These are phyloP conservation scores for Cutaneotrichosporon cutaneum DNA, from an alignment of 1,284 basidiomycete species.

Conservation along the genomic window DNA sequence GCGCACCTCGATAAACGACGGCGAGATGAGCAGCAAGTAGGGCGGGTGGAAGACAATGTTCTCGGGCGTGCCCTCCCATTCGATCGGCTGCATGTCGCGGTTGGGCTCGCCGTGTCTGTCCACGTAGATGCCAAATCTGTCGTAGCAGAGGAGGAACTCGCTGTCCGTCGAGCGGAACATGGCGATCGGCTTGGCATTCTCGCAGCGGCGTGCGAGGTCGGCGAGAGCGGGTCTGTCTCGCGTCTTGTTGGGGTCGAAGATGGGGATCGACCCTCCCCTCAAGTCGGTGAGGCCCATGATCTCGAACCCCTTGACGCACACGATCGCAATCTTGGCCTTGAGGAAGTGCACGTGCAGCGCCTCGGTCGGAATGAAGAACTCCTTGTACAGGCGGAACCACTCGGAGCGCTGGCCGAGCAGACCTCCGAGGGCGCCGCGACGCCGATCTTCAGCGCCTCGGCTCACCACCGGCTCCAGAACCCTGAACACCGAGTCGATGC, in stretches of 20 bases:
- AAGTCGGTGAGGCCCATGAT: constrained; percentile 91
- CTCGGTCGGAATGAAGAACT: constrained; percentile 88
- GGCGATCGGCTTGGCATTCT: constrained; percentile 74
- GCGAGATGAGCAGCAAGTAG: constrained; percentile 85
- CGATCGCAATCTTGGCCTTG: constrained; percentile 83
- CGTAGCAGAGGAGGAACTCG: constrained; percentile 90
- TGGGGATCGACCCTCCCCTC: constrained; percentile 78
- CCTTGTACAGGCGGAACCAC: constrained; percentile 89
- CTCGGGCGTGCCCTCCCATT: constrained; percentile 92
- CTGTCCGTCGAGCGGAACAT: constrained; percentile 87
- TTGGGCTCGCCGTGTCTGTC: constrained; percentile 72
- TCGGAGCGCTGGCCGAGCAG: constrained; percentile 76
- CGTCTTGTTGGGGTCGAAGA: constrained; percentile 60
- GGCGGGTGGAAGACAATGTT: constrained; percentile 83
- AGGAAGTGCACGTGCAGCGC: constrained; percentile 86
- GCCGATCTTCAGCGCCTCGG: constrained; percentile 69
- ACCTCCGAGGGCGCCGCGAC: constrained; percentile 62
- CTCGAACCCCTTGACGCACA: constrained; percentile 91
- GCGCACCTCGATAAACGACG: constrained; percentile 88
- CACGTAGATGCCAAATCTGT: constrained; percentile 75
- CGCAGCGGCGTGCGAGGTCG: constrained; percentile 74
- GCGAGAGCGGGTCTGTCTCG: constrained; percentile 69
- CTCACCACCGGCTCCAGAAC: constrained; percentile 88
- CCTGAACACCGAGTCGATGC: constrained; percentile 86
- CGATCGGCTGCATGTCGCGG: constrained; percentile 68